These are phyloP conservation scores for Allantophomopsis cytisporea DNA, from an alignment of 2,329 filamentous ascomycete genomes.

Conservation along the genomic window DNA sequence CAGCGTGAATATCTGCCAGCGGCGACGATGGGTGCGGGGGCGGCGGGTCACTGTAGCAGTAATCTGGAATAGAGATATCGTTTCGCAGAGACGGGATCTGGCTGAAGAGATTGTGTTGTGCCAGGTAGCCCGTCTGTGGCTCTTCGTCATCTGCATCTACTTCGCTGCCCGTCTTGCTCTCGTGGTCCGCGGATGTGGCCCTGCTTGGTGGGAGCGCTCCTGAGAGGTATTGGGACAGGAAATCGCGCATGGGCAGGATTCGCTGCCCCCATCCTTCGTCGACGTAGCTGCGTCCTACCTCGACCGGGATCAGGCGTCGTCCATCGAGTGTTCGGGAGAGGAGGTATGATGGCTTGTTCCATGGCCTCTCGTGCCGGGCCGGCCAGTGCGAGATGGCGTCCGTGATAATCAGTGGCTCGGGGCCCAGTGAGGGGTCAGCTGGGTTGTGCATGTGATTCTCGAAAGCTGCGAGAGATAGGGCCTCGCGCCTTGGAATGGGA, in stretches of 20 bases:
- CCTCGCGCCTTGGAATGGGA: conserved; percentile 26
- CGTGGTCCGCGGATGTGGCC: background rate
- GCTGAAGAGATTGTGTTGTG: conserved; percentile 75
- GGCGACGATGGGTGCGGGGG: conserved; percentile 31
- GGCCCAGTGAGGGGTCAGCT: conserved; percentile 21
- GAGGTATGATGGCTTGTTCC: conserved; percentile 65
- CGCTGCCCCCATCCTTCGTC: conserved; percentile 75
- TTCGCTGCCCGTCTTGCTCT: background rate
- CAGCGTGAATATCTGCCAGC: conserved; percentile 22
- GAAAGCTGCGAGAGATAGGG: conserved; percentile 43
- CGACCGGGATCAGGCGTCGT: conserved; percentile 69
- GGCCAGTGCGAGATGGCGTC: conserved; percentile 61
- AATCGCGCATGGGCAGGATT: conserved; percentile 56
- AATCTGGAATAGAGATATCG: conserved; percentile 73
- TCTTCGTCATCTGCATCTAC: background rate
- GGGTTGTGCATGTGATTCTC: conserved; percentile 41
- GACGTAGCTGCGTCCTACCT: conserved; percentile 78
- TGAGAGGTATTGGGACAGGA: background rate
- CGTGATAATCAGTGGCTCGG: conserved; percentile 56
- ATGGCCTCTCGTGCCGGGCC: conserved; percentile 51
- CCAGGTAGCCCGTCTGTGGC: conserved; percentile 60
- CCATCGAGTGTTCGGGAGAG: conserved; percentile 62
- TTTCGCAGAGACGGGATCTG: conserved; percentile 66
- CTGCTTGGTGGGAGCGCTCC: background rate
- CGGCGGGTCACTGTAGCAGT: conserved; percentile 63